Conservation (phyloP, 257 asterid genomes). For the Nicotiana benthamiana region DNA sequence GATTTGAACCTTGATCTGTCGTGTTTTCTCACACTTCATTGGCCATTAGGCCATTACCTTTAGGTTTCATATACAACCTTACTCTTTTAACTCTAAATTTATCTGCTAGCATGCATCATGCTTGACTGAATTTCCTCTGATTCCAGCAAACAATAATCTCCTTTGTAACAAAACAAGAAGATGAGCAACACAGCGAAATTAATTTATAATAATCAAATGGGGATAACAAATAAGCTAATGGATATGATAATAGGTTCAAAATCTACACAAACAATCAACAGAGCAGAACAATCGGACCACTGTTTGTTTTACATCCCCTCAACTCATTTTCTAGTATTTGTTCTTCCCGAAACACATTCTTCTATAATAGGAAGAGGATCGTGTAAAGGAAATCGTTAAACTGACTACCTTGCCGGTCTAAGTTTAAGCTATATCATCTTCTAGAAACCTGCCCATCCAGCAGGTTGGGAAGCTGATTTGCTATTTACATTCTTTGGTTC, state of each 20-base stretch:
- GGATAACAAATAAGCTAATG: background rate
- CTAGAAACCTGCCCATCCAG: slow-evolving; percentile 97
- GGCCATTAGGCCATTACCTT: no score
- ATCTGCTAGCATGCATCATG: background rate
- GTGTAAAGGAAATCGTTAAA: background rate
- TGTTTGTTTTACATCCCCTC: background rate
- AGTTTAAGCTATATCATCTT: background rate
- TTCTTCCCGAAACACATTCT: background rate
- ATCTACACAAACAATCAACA: background rate
- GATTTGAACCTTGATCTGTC: no score
- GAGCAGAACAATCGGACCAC: background rate
- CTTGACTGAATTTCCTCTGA: background rate
- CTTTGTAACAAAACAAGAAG: background rate
- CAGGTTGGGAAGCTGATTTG: slow-evolving; percentile 64
- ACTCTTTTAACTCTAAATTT: background rate
- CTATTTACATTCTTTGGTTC: slow-evolving; percentile 41
- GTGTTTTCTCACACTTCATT: no score
- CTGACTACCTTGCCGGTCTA: background rate
- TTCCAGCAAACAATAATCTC: background rate
- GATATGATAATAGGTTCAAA: background rate
- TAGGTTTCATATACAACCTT: no score
- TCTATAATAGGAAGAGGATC: background rate
- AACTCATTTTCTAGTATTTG: background rate
- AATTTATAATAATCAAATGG: background rate
- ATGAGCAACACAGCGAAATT: background rate